Evolutionary conservation across 2,329 filamentous ascomycete species (phyloP), one percentile per base, ranked within the genome.

Genomic region (Botryotinia calthae): DNA sequence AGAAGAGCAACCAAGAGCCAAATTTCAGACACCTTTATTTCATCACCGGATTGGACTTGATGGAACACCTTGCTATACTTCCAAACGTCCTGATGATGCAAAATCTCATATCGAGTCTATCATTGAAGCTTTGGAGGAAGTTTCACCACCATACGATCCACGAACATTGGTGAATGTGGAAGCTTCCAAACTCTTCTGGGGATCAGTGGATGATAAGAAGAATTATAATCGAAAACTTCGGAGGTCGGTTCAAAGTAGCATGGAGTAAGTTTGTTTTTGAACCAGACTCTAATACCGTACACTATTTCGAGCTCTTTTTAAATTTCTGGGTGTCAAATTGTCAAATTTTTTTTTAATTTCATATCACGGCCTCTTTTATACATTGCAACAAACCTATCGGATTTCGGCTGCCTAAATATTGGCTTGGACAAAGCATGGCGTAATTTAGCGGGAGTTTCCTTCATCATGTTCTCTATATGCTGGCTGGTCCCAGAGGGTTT

Each of bases 161-260:
- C 88, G 95, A 63, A 95, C 93, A 18, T 88, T 94, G 46, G 93
- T 98, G 54, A 91, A 97, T 76, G 92, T 90, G 0, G 95, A 97
- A 79, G 94, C 95, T 2, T 91, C 92, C 58, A 93, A 90, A 81
- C 84, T 98, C 63, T 96, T 91, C 80, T 99, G 96, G 95, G 94
- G 94, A 4, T 86, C 86, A 6, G 83, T 88, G 0, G 91, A 94
- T 3, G 91, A 95, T 70, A 92, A 93, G 80, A 97, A 95, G 82
- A 83, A 89, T 76, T 98, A 98, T 83, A 94, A 92, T 78, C 89
- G 95, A 70, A 89, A 89, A 74, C 85, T 98, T 75, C 89, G 95
- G 70, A 88, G 93, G 78, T 93, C 92, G 16, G 92, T 96, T 5
- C 92, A 91, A 80, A 84, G 87, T 76, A 91, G 88, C 78, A 86